These are phyloP conservation scores for Kluyveromyces marxianus DNA, from an alignment of 1,139 yeast species.

Conservation along the genomic window DNA sequence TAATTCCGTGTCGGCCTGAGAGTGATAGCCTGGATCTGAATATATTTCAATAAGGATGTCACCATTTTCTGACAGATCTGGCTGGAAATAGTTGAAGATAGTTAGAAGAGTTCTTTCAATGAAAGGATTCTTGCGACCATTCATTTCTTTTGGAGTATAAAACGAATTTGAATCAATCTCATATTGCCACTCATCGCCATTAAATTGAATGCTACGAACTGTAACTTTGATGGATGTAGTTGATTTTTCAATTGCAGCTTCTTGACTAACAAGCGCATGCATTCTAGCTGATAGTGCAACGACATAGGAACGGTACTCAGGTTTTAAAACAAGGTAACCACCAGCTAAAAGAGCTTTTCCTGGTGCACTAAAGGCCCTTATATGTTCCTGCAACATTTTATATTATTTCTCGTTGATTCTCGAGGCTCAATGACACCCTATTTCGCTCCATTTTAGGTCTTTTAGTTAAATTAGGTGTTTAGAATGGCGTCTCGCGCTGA, in stretches of 20 bases:
- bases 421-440: no score
- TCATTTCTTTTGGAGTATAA: conserved; percentile 24
- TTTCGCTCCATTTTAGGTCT: no score
- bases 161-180: conserved; percentile 16
- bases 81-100: conserved; percentile 45
- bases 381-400: neutral
- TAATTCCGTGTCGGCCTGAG: conserved; percentile 45
- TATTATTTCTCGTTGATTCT: neutral
- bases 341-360: conserved; percentile 94
- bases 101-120: conserved; percentile 54
- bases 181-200: conserved; percentile 64
- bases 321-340: conserved; percentile 85
- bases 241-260: conserved; percentile 10
- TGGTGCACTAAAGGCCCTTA: conserved; percentile 68
- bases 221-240: conserved; percentile 30
- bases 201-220: conserved; percentile 75
- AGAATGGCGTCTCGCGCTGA: no score
- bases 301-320: conserved; percentile 66
- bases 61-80: conserved; percentile 20
- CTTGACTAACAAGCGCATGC: conserved; percentile 55
- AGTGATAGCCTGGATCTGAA: conserved; percentile 87
- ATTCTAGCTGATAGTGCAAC: conserved; percentile 85
- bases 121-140: conserved; percentile 58
- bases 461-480: no score
- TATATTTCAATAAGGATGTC: conserved; percentile 51